A percentile compares a stretch with the other conserved stretches of the same genome.
phyloP scores from a whole-genome alignment of 2,329 filamentous ascomycete species.

The Aspergillus sp. region DNA sequence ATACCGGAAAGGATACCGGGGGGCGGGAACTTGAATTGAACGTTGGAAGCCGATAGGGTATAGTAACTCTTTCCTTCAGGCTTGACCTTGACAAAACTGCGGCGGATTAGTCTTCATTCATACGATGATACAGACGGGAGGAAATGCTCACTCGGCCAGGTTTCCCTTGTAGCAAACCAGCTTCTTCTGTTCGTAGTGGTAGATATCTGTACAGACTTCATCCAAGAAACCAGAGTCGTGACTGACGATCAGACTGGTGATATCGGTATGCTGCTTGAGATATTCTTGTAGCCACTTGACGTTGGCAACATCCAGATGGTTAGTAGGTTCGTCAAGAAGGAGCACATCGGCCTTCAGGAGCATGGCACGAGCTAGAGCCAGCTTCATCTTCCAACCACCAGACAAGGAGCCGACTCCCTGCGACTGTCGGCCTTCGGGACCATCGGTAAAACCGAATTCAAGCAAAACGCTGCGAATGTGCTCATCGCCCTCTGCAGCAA shows the following conservation, averaged over 20 bases:
- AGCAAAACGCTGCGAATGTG: constrained; percentile 80
- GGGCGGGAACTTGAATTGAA: constrained; percentile 97
- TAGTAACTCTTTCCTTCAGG: constrained; percentile 98
- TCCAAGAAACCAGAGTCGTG: constrained; percentile 98
- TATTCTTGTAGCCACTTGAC: constrained; percentile 96
- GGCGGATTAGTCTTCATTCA: neutral
- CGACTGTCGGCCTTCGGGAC: constrained; percentile 82
- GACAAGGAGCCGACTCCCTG: constrained; percentile 92
- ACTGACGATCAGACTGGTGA: constrained; percentile 95
- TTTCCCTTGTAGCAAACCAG: constrained; percentile 59
- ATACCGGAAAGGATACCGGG: constrained; percentile 92
- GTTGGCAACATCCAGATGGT: constrained; percentile 95
- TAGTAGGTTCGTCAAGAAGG: constrained; percentile 96
- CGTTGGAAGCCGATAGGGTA: constrained; percentile 81
- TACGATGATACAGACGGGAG: neutral
- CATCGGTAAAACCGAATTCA: constrained; percentile 91
- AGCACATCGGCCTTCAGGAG: constrained; percentile 95
- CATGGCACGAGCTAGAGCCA: constrained; percentile 94
- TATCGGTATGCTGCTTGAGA: constrained; percentile 91
- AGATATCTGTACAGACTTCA: constrained; percentile 96
- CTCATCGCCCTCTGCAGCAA: constrained; percentile 73
- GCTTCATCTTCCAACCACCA: constrained; percentile 99
- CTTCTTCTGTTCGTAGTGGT: constrained; percentile 99
- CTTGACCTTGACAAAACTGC: constrained; percentile 75
- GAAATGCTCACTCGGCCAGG: constrained; percentile 38